These are phyloP conservation scores for Malus asiatica DNA, from an alignment of 306 rosid species.

Conservation along the genomic window DNA sequence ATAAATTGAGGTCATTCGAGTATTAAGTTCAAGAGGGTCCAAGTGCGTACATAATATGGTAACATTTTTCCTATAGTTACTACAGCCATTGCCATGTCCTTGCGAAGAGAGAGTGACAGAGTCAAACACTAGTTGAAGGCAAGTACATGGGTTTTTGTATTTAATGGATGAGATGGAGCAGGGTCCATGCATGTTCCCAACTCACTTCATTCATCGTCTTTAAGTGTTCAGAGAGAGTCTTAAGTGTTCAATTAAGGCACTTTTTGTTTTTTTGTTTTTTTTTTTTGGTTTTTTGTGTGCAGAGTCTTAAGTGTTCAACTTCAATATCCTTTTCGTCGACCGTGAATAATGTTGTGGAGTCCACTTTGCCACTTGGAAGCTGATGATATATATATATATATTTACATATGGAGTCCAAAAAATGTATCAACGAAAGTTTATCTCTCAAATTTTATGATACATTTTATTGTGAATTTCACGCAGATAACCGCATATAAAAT, in stretches of 20 bases:
- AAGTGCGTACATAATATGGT: too few species aligned
- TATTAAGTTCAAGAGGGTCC: too few species aligned
- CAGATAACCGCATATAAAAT: too few species aligned
- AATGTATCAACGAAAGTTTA: too few species aligned
- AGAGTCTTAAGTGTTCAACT: not conserved
- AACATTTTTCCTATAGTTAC: not conserved
- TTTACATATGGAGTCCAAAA: not conserved
- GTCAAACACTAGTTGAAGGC: not conserved
- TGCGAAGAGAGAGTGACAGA: not conserved
- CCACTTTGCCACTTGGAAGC: not conserved
- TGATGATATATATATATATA: not conserved
- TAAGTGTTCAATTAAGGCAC: not conserved
- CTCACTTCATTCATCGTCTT: not conserved
- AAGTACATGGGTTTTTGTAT: not conserved
- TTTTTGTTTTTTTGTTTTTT: not conserved
- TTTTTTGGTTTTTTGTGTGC: too few species aligned
- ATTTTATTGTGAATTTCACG: not conserved
- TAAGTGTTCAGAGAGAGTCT: too few species aligned
- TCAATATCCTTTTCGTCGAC: not conserved
- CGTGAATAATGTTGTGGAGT: not conserved
- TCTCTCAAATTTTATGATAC: too few species aligned
- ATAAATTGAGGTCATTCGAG: too few species aligned
- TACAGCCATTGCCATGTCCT: not conserved
- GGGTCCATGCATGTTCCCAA: not conserved
- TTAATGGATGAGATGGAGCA: not conserved